phyloP scores from a whole-genome alignment of 2,329 filamentous ascomycete genomes.

The Cadophora luteo-olivacea region DNA sequence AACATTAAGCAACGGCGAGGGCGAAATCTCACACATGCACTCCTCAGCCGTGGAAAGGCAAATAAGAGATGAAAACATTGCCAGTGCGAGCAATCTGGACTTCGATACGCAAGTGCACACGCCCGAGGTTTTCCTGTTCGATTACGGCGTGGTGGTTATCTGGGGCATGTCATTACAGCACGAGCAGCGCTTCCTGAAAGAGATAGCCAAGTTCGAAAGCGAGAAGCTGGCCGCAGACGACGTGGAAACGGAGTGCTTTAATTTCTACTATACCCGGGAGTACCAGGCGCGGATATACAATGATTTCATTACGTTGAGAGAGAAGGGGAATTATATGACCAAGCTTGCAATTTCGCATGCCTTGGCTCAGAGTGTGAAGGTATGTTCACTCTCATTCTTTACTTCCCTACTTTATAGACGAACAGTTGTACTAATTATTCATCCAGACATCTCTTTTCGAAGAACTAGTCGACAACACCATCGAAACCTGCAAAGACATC shows the following conservation, averaged over 20 bases:
- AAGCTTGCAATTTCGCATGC: slow-evolving; percentile 97
- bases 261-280: slow-evolving; percentile 98
- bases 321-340: slow-evolving; percentile 97
- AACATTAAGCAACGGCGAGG: slow-evolving; percentile 45
- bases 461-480: slow-evolving; percentile 91
- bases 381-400: slow-evolving; percentile 43
- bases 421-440: slow-evolving; percentile 12
- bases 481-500: slow-evolving; percentile 91
- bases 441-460: slow-evolving; percentile 88
- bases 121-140: slow-evolving; percentile 93
- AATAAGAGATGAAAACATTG: slow-evolving; percentile 49
- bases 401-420: background rate
- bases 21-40: slow-evolving; percentile 31
- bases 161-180: slow-evolving; percentile 96
- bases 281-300: slow-evolving; percentile 99
- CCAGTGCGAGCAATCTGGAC: slow-evolving; percentile 59
- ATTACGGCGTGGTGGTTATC: slow-evolving; percentile 96
- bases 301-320: slow-evolving; percentile 93
- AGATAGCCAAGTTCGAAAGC: slow-evolving; percentile 91
- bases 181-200: slow-evolving; percentile 89
- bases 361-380: slow-evolving; percentile 93
- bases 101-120: slow-evolving; percentile 90
- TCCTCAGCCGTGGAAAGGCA: slow-evolving; percentile 37
- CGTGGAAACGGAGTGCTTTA: slow-evolving; percentile 96
- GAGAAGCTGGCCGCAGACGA: slow-evolving; percentile 90